Base-by-base conservation (phyloP, 345 rosid species). In the Populus ilicifolia region DNA sequence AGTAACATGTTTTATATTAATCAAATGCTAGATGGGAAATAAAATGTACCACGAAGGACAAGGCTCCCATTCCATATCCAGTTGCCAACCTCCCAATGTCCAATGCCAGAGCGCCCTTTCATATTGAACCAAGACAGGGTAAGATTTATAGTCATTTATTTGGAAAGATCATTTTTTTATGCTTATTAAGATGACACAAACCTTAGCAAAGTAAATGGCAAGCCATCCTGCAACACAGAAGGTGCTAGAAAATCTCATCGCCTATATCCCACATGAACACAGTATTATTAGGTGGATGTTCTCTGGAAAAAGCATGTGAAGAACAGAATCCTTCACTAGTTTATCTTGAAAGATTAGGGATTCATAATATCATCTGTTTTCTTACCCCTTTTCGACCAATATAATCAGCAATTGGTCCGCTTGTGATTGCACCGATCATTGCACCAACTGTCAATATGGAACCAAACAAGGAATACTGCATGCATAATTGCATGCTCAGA, bases 21-120 rank as follows among this genome's bases (percentile, higher is more conserved):
- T 16, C 11, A 76, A 70, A 36, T 62, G 30, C 11, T 20, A 52
- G 39, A 75, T 36, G 50, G 62, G 75, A 68, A 18, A 33, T 44
- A 77, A 27, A 67, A 65, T 62, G 77, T 81, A 93, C 97, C 95
- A 94, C 98, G 65, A 87, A 90, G 29, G 97, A 94, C 81, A 90
- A 89, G 33, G 88, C 93, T 63, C 98, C 98, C 97, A 94, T 94
- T 77, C 97, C 97, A 77, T 93, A 94, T 75, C 97, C 98, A 2
- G 89, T 88, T 54, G 97, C 91, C 56, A 94, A 77, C 73, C 98
- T 83, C 77, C 98, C 98, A 29, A 93, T 71, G 77, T 94, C 93
- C 83, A 94, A 80, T 36, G 85, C 38, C 76, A 83, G 73, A 39
- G 85, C 84, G 43, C 95, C 97, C 97, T 94, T 77, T 85, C 62